Base-by-base conservation (phyloP, 805 yeast species). In the Ogataea paraovalis region DNA sequence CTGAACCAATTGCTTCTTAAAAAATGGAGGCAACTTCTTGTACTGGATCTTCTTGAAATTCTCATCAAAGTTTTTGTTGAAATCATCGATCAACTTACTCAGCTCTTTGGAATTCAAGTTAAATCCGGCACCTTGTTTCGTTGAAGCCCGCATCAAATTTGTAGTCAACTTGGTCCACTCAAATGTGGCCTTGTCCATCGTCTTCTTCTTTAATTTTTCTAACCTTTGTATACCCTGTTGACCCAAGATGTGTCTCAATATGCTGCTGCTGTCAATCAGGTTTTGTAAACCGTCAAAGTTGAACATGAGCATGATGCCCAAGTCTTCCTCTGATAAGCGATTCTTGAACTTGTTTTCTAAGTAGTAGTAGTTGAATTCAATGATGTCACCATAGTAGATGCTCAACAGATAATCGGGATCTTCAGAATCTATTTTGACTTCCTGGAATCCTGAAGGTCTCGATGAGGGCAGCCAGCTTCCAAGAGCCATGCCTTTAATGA, bases 81-180 rank as follows among this genome's bases (percentile, higher is more conserved):
- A 94, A 49, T 77, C 83, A 45, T 64, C 68, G 21, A 63, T 55
- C 40, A 65, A 57, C 53, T 78, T 79, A 68, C 88, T 89, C 60
- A 87, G 80, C 51, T 94, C 97, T 59, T 92, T 94, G 55, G 87
- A 85, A n/a, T 81, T 80, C 56, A 65, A 54, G 27, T 62, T 59
- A 39, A 70, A 64, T 45, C 73, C 72, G 19, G 76, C 73, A 21
- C 81, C 74, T 38, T 79, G 75, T 27, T 81, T 81, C 13, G 85
- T 81, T 2, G 96, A 85, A 56, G 85, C 85, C 57, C 86, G 96
- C 75, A 92, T 82, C 42, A 92, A 73, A 44, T 79, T 75, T 20
- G 87, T 75, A 3, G 96, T 89, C 21, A 87, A 81, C 48, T 75
- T 75, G 53, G 85, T 85, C 98, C 98, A 92, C 54, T 79, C 85